Conservation (phyloP, 352 stramenopile genomes). For the Phytopythium oedochilum region DNA sequence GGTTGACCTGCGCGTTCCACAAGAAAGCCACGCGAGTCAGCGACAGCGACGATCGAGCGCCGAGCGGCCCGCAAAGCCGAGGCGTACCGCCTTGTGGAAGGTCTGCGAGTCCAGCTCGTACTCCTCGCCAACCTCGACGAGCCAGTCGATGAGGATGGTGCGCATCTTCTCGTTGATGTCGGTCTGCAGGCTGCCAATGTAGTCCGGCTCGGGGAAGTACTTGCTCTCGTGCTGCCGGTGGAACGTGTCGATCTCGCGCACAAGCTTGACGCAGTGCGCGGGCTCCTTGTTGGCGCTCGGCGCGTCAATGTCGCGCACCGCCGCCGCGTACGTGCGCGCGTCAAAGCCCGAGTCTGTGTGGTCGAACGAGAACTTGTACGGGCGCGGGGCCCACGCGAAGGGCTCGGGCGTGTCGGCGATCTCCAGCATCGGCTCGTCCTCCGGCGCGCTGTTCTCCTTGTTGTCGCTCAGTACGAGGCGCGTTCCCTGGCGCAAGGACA, state of each 20-base stretch:
- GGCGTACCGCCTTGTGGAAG: constrained; percentile 71
- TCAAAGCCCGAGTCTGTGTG: constrained; percentile 71
- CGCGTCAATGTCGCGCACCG: constrained; percentile 61
- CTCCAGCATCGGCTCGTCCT: constrained; percentile 5
- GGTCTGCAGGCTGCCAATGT: constrained; percentile 82
- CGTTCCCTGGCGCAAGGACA: neutral
- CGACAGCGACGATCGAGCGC: neutral
- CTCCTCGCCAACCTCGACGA: constrained; percentile 90
- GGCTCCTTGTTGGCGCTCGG: constrained; percentile 18
- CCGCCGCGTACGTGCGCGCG: constrained; percentile 38
- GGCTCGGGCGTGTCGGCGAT: neutral
- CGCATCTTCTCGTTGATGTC: constrained; percentile 99
- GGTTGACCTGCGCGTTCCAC: constrained; percentile 44
- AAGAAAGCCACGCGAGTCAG: neutral
- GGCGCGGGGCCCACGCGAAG: constrained; percentile 34
- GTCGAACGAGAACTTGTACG: constrained; percentile 53
- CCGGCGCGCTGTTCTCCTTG: constrained; percentile 12
- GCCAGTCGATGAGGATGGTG: constrained; percentile 99
- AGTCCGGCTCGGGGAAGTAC: constrained; percentile 54
- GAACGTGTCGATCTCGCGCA: constrained; percentile 56
- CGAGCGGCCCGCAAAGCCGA: neutral
- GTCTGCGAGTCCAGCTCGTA: constrained; percentile 82
- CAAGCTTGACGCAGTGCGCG: constrained; percentile 47
- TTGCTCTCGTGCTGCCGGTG: constrained; percentile 72
- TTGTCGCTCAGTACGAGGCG: constrained; percentile 12